Base-by-base conservation (phyloP, 2,329 filamentous ascomycete species). In the Neofusicoccum laricinum region DNA sequence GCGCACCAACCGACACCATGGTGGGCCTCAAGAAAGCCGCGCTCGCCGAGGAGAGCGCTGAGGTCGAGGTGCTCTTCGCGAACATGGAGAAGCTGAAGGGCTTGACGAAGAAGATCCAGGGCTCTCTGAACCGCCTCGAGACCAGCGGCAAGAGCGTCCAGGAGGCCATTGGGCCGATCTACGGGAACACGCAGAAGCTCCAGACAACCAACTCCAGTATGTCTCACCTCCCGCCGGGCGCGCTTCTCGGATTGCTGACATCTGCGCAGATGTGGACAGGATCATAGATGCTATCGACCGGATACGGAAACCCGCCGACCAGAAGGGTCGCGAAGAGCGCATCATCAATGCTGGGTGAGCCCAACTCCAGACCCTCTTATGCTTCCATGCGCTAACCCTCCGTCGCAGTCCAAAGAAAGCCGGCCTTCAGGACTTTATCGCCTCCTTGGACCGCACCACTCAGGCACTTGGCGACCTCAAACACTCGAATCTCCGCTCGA, bases 71-170 rank as follows among this genome's bases (percentile, higher is more conserved):
- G 62, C 77, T 89, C 25, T 85, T 85, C 68, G 86, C 87, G 64
- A 88, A 88, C 69, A 87, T 98, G 67, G 92, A 96, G 71, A 98
- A 97, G 84, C 96, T 96, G 70, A 90, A 93, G 66, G 88, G 92
- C 73, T 85, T 98, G 75, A 97, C 93, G 36, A 97, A 95, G 81
- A 97, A 96, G 82, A 97, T 99, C 64, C 91, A 96, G 77, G 90
- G 91, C 32, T 96, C 92, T 59, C 84, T 97, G 69, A 86, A 88
- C 41, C 86, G 93, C 64, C 83, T 99, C 38, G 93, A 98, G 71
- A 87, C 89, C 41, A 96, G 92, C 61, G 95, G 94, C 17, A 92
- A 93, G 78, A 93, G 90, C 66, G 93, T 98, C 19, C 90, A 92
- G 72, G 92, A 97, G 73, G 93, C 96, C 11, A 93, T 96, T 64